Evolutionary conservation across 2,329 filamentous ascomycete species (phyloP), one percentile per base, ranked within the genome.

Genomic region (Stachybotrys echinatus): DNA sequence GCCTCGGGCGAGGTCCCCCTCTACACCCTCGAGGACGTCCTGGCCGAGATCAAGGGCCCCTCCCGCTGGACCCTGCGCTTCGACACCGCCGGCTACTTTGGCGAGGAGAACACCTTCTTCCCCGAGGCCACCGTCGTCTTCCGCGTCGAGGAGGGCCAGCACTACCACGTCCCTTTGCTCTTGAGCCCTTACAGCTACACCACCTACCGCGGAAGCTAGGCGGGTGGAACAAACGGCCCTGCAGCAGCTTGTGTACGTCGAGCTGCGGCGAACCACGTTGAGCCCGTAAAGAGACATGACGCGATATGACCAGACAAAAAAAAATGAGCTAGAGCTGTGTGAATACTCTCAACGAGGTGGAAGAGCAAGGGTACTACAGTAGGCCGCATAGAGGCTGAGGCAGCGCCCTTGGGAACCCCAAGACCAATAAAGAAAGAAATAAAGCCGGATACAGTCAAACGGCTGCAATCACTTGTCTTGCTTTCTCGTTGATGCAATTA

Each of bases 131-230:
- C 69, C 17, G 74, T 85, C 38, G 72, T 74, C 1, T 81, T 82
- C 53, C 69, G 72, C 45, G 77, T 83, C 20, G 63, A 70, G 12
- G 68, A 72, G 61, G 76, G 75, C 20, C 83, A 88, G 74, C 83
- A 87, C 62, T 92, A 88, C 63, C 89, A 94, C 71, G 87, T 94
- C 3, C 89, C 89, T 42, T 68, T 94, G 62, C 64, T 94, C 65
- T 66, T 92, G 70, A 84, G 85, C 55, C 88, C 88, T 23, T 92
- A 85, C 70, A 87, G 85, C 64, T 94, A 90, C 70, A 88, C 86
- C 39, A 92, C 88, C 10, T 94, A 94, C 69, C 74, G 89, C 45
- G 89, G 89, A 17, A 89, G 85, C 65, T 90, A 72, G 73, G 58
- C 3, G 17, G 18, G 34, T n/a, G n/a, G n/a, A n/a, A n/a, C n/a